Evolutionary conservation across 345 rosid species (phyloP), one percentile per base, ranked within the genome.

Genomic region (Salix udensis): DNA sequence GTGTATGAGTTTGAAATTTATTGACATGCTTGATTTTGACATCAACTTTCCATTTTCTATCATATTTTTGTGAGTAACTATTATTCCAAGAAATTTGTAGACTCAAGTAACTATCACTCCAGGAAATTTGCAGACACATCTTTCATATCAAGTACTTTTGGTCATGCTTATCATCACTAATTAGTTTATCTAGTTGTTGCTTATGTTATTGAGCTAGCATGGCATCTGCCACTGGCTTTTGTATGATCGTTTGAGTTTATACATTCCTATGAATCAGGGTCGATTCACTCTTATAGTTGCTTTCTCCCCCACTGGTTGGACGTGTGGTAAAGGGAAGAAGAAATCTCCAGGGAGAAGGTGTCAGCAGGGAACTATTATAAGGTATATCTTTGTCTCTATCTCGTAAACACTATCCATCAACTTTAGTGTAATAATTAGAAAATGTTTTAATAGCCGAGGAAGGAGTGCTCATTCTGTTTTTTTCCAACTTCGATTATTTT

Each of bases 221-320:
- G 28, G 30, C 50, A 44, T 44, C 15, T 44, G 46, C 53, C 71
- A 24, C 26, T 62, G 13, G 58, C 42, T 52, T 26, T 31, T 30
- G 4, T 65, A 34, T 31, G 14, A 10, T 64, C 30, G 36, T 23
- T 31, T 77, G 60, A 21, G 2, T 44, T 6, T 71, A 4, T 46
- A 30, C 50, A 15, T 78, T 62, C 58, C 65, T 62, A n/a, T 73
- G 69, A 14, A 66, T 76, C 89, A 95, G 98, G 79, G 77, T 65
- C 89, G 96, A 40, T 95, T 83, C 85, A 89, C 90, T 80, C 94
- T 93, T 48, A 77, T 93, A 3, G 97, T 95, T 75, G 96, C 98
- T 61, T 91, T 95, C 87, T 91, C 98, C 78, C 98, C 98, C 7
- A 91, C 93, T 77, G 98, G 98, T 15, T 95, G 98, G 98, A 79